phyloP scores from a whole-genome alignment of 225 moss, liverwort and hornwort species.

The Bryoerythrophyllum caledonicum region DNA sequence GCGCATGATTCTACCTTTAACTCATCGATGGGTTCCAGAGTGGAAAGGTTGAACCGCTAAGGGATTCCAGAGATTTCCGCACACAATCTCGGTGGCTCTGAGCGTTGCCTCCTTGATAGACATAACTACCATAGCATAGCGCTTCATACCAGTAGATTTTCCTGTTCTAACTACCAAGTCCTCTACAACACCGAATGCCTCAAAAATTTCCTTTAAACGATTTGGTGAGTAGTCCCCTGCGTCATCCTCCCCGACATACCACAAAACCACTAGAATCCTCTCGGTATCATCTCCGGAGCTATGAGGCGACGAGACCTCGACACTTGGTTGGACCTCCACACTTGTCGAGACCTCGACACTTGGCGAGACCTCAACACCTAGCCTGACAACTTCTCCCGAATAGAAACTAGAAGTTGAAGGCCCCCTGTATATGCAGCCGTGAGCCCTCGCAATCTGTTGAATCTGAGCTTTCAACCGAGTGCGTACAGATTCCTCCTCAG shows the following conservation, averaged over 20 bases:
- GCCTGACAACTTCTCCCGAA: neutral
- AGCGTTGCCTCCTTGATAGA: constrained; percentile 64
- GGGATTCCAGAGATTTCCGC: constrained; percentile 77
- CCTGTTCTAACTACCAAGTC: constrained; percentile 71
- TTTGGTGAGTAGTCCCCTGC: constrained; percentile 76
- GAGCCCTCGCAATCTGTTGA: constrained; percentile 59
- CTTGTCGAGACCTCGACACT: too few relatives aligned
- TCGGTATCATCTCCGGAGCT: constrained; percentile 38
- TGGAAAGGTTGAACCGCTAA: constrained; percentile 56
- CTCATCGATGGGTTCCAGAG: too few relatives aligned
- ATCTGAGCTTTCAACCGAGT: constrained; percentile 73
- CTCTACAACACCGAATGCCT: constrained; percentile 68
- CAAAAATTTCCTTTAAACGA: constrained; percentile 51
- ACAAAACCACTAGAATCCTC: constrained; percentile 69
- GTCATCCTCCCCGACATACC: constrained; percentile 69
- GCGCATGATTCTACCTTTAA: too few relatives aligned
- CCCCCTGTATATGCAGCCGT: constrained; percentile 30
- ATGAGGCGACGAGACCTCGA: neutral
- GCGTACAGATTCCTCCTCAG: constrained; percentile 65
- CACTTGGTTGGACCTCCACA: too few relatives aligned
- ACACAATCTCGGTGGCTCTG: constrained; percentile 51
- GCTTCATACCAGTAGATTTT: constrained; percentile 57
- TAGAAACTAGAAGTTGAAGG: neutral
- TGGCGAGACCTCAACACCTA: constrained; percentile 12
- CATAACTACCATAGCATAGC: constrained; percentile 86